These are phyloP conservation scores for Euryodendron excelsum DNA, from an alignment of 148 eudicot species.

Conservation along the genomic window DNA sequence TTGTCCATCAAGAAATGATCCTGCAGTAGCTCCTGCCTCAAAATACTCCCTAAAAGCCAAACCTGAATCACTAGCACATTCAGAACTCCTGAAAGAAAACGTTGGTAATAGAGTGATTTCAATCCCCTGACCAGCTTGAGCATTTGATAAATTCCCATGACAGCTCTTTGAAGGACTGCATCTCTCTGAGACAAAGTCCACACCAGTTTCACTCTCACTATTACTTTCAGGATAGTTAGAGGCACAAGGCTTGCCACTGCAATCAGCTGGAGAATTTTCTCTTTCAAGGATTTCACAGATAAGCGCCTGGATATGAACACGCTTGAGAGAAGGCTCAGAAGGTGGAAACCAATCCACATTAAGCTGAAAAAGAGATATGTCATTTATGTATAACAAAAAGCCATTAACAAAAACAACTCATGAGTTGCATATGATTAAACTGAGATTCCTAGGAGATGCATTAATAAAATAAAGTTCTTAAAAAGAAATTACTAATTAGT, in stretches of 20 bases:
- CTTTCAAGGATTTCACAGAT: conserved; percentile 54
- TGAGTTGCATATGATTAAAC: not conserved
- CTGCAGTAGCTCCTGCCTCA: conserved; percentile 33
- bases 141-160: conserved; percentile 30
- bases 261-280: conserved; percentile 31
- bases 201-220: conserved; percentile 34
- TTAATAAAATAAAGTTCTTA: not conserved
- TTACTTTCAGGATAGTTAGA: conserved; percentile 17
- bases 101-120: conserved; percentile 46
- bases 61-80: conserved; percentile 34
- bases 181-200: conserved; percentile 37
- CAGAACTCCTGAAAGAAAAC: conserved; percentile 25
- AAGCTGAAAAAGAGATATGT: conserved; percentile 45
- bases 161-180: conserved; percentile 33
- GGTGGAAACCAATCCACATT: conserved; percentile 70
- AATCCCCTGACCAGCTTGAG: conserved; percentile 43
- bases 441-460: not conserved
- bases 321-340: conserved; percentile 74
- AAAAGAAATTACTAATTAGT: not conserved
- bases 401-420: not conserved
- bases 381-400: not conserved
- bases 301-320: conserved; percentile 60
- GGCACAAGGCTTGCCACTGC: conserved; percentile 24
- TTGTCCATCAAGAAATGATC: conserved; percentile 29
- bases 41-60: conserved; percentile 44